These are phyloP conservation scores for Yamagishiella unicocca DNA, from an alignment of 139 green algal genomes.

Conservation along the genomic window DNA sequence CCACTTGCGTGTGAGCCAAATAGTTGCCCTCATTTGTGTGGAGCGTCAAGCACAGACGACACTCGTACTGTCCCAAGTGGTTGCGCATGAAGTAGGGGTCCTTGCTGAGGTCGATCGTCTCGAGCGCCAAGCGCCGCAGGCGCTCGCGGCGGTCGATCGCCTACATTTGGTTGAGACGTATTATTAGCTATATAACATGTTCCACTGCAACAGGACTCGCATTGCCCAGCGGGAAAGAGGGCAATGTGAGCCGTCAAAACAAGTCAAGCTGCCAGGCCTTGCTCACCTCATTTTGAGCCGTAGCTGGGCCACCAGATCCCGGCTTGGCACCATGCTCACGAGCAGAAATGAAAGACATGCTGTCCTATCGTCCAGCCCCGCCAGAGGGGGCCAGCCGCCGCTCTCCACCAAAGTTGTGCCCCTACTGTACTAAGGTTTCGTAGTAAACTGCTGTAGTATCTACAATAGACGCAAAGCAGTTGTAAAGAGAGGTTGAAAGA, in stretches of 20 bases:
- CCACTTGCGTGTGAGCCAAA: conserved; percentile 96
- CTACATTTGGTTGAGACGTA: too few relatives aligned
- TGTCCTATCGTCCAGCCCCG: too few relatives aligned
- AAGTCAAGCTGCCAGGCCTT: background rate
- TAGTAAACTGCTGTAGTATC: too few relatives aligned
- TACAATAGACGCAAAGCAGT: too few relatives aligned
- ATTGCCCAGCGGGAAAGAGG: background rate
- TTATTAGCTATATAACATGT: too few relatives aligned
- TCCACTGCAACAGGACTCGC: too few relatives aligned
- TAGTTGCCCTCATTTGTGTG: conserved; percentile 99
- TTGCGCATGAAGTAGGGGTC: conserved; percentile 99
- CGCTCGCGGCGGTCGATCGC: conserved; percentile 93
- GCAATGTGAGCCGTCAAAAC: too few relatives aligned
- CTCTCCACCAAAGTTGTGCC: too few relatives aligned
- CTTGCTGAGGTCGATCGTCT: conserved; percentile 99
- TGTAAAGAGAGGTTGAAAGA: too few relatives aligned
- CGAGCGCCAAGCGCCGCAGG: conserved; percentile 94
- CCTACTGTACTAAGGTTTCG: too few relatives aligned
- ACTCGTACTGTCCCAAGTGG: conserved; percentile 95
- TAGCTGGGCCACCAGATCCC: conserved; percentile 84
- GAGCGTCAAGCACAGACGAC: conserved; percentile 97
- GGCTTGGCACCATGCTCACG: conserved; percentile 92
- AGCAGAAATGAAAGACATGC: conserved; percentile 90
- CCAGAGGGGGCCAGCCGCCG: too few relatives aligned
- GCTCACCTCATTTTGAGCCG: conserved; percentile 83